Conservation (phyloP, 139 green algal genomes). For the Asterochloris sp. region DNA sequence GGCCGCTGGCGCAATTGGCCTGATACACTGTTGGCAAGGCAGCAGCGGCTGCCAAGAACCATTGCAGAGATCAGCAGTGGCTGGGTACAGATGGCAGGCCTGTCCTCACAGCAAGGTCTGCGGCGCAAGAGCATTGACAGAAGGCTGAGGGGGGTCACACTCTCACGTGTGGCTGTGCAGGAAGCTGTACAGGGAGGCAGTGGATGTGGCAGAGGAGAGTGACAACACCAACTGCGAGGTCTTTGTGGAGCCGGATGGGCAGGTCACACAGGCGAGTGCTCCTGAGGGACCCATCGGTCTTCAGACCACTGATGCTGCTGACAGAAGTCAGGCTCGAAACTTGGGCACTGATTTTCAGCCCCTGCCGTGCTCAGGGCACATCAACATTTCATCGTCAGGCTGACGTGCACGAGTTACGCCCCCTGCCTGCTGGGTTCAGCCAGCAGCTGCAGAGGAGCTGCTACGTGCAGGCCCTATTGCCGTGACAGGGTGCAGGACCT, state of each 20-base stretch:
- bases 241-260: conserved; percentile 1
- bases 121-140: too few relatives aligned
- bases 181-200: not conserved
- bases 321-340: not conserved
- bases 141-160: too few relatives aligned
- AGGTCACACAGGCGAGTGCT: conserved; percentile 7
- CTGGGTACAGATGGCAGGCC: too few relatives aligned
- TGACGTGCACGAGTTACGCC: not conserved
- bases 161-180: too few relatives aligned
- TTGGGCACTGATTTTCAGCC: not conserved
- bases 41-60: too few relatives aligned
- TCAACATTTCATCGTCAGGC: not conserved
- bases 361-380: not conserved
- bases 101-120: too few relatives aligned
- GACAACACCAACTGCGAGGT: conserved; percentile 1
- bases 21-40: too few relatives aligned
- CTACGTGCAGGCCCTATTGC: too few relatives aligned
- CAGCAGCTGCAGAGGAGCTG: too few relatives aligned
- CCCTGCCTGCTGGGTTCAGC: too few relatives aligned
- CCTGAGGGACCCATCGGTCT: not conserved
- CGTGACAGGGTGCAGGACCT: not conserved
- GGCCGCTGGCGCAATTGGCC: too few relatives aligned
- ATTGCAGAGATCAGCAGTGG: too few relatives aligned
- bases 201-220: not conserved
- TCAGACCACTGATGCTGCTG: not conserved